Evolutionary conservation across 179 eudicot genomes (phyloP).

Genomic region (Spergularia azorica): DNA sequence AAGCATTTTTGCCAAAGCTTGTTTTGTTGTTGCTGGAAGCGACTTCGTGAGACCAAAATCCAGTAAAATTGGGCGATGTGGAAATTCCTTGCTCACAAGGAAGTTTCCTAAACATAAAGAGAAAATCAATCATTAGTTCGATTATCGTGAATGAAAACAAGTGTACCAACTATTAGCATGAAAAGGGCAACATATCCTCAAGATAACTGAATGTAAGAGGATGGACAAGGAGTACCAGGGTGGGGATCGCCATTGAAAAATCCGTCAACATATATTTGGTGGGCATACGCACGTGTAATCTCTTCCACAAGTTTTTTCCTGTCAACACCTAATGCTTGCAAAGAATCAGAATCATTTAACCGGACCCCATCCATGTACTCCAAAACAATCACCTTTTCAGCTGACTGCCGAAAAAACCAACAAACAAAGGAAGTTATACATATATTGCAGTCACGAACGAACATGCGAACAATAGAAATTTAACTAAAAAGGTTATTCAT

Average conservation of each 20-base stretch:
- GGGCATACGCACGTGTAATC: slow-evolving; percentile 96
- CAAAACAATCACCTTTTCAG: slow-evolving; percentile 83
- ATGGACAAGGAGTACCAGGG: slow-evolving; percentile 69
- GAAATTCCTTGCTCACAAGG: slow-evolving; percentile 91
- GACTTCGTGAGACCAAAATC: slow-evolving; percentile 96
- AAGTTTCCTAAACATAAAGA: slow-evolving; percentile 63
- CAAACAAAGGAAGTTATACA: slow-evolving; percentile 1
- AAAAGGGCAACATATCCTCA: background rate
- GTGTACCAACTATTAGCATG: background rate
- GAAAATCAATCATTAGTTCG: slow-evolving; percentile 14
- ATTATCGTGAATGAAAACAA: background rate
- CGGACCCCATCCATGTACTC: slow-evolving; percentile 98
- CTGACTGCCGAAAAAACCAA: slow-evolving; percentile 54
- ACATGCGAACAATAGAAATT: background rate
- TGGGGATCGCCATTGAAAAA: slow-evolving; percentile 99
- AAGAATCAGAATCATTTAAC: slow-evolving; percentile 72
- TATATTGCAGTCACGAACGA: slow-evolving; percentile 1
- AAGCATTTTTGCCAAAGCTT: slow-evolving; percentile 97
- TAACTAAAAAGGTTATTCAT: background rate
- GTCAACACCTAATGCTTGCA: slow-evolving; percentile 80
- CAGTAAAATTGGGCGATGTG: slow-evolving; percentile 85
- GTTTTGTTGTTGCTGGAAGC: slow-evolving; percentile 76
- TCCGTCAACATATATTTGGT: slow-evolving; percentile 97
- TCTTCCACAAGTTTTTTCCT: slow-evolving; percentile 93
- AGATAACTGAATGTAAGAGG: slow-evolving; percentile 10